Evolutionary conservation across 345 rosid genomes (phyloP), one percentile per base, ranked within the genome.

Genomic region (Atalantia buxifolia): DNA sequence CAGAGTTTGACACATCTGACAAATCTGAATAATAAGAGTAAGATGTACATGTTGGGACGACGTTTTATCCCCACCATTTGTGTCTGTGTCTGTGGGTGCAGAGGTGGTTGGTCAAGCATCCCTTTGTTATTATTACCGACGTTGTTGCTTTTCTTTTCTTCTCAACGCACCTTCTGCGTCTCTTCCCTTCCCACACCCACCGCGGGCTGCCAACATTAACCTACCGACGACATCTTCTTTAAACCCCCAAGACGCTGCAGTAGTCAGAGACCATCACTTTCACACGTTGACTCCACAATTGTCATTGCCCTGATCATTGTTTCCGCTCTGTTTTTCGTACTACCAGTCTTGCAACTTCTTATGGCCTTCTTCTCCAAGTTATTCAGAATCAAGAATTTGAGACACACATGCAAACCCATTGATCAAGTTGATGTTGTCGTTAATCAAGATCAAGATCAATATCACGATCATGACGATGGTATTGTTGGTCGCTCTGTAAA

Each of bases 351-450:
- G 18, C 19, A 79, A 70, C 59, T 71, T 14, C 27, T 76, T 71
- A 91, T 91, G 93, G 88, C 82, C 73, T 88, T 85, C 79, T 77
- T 89, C 66, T 45, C 83, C 36, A 35, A 35, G 36, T 35, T 35
- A 35, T 35, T 35, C 72, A 79, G 81, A 27, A 69, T 77, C 80
- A 78, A 75, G n/a, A 83, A 50, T 75, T 64, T 75, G 62, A 25
- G 72, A 61, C 31, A 61, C 38, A 63, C 73, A 45, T n/a, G 65
- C 33, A 63, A 77, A 19, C 22, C 55, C 22, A n/a, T 30, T 24
- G 22, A 59, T 27, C 48, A 71, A n/a, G 30, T 25, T 14, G 56
- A 33, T 63, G 74, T 77, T 48, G 79, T 66, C 27, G 79, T 31
- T 30, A 79, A 53, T 31, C 33, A 69, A 40, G 12, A 31, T 0